These are phyloP conservation scores for Groenewaldozyma sp. DNA, from an alignment of 1,139 yeast species.

Conservation along the genomic window DNA sequence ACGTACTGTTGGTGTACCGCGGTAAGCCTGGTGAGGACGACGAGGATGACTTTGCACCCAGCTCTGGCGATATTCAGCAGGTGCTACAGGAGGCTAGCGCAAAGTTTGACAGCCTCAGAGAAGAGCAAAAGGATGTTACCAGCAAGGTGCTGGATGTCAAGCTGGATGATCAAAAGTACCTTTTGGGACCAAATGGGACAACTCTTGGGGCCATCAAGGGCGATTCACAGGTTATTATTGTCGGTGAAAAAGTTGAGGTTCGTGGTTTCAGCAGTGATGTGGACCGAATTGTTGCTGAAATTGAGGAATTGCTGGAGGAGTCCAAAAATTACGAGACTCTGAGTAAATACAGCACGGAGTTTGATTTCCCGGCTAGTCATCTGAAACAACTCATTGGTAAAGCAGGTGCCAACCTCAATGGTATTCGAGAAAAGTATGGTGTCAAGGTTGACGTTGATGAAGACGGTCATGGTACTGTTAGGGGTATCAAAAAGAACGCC, in stretches of 20 bases:
- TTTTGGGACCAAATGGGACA: constrained; percentile 44
- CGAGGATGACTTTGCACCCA: constrained; percentile 42
- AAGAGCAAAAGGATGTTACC: constrained; percentile 46
- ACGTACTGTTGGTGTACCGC: constrained; percentile 37
- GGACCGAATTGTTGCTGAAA: constrained; percentile 41
- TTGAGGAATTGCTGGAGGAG: constrained; percentile 50
- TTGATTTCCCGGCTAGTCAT: constrained; percentile 56
- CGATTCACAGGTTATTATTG: constrained; percentile 20
- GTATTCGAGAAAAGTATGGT: constrained; percentile 67
- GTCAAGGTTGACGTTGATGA: constrained; percentile 66
- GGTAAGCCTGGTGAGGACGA: constrained; percentile 28
- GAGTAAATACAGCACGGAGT: constrained; percentile 45
- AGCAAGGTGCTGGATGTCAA: constrained; percentile 44
- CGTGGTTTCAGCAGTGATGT: constrained; percentile 59
- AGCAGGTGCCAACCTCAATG: constrained; percentile 65
- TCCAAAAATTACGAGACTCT: constrained; percentile 54
- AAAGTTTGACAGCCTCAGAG: constrained; percentile 50
- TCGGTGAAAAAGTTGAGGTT: constrained; percentile 44
- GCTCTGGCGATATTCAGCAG: constrained; percentile 27
- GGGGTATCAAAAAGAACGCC: constrained; percentile 74
- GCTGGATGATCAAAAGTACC: constrained; percentile 46
- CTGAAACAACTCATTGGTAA: constrained; percentile 83
- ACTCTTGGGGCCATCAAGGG: constrained; percentile 39
- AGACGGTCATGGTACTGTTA: constrained; percentile 49
- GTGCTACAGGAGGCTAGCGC: constrained; percentile 37